These are phyloP conservation scores for Cyphellophora europaea DNA, from an alignment of 2,329 filamentous ascomycete genomes.

Conservation along the genomic window DNA sequence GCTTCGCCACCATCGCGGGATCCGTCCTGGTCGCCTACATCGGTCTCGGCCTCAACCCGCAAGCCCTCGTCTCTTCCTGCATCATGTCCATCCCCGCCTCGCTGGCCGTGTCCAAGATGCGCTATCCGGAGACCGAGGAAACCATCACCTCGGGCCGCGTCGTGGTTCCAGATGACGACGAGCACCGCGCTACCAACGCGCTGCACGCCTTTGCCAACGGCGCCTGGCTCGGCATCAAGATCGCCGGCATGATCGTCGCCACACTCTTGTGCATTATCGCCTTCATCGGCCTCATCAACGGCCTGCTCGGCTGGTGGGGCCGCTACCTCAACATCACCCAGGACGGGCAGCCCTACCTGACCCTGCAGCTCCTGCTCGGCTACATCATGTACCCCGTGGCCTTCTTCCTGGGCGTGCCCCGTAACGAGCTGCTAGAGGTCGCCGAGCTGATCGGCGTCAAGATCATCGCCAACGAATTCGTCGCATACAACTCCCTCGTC, in stretches of 20 bases:
- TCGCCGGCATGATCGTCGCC: conserved; percentile 71
- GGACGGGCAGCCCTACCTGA: conserved; percentile 50
- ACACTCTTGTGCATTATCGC: conserved; percentile 79
- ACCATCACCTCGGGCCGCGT: conserved; percentile 74
- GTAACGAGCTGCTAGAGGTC: conserved; percentile 61
- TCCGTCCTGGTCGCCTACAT: conserved; percentile 83
- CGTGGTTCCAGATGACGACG: conserved; percentile 69
- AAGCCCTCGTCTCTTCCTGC: conserved; percentile 80
- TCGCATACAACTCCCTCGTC: conserved; percentile 56
- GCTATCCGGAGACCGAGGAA: conserved; percentile 81
- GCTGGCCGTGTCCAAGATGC: conserved; percentile 78
- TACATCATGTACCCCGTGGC: conserved; percentile 71
- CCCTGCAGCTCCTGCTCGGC: conserved; percentile 64
- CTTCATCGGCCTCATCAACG: conserved; percentile 64
- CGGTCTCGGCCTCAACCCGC: conserved; percentile 68
- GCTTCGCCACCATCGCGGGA: conserved; percentile 86
- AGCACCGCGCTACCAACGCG: conserved; percentile 66
- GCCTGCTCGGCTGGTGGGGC: conserved; percentile 75
- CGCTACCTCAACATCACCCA: conserved; percentile 61
- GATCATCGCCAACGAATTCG: conserved; percentile 78
- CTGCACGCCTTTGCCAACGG: conserved; percentile 80
- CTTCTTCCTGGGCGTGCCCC: conserved; percentile 71
- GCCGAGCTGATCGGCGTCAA: conserved; percentile 74
- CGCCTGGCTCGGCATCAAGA: conserved; percentile 77
- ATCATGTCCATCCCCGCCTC: conserved; percentile 95